These are phyloP conservation scores for Pythium phragmitis DNA, from an alignment of 352 stramenopile species.

Conservation along the genomic window DNA sequence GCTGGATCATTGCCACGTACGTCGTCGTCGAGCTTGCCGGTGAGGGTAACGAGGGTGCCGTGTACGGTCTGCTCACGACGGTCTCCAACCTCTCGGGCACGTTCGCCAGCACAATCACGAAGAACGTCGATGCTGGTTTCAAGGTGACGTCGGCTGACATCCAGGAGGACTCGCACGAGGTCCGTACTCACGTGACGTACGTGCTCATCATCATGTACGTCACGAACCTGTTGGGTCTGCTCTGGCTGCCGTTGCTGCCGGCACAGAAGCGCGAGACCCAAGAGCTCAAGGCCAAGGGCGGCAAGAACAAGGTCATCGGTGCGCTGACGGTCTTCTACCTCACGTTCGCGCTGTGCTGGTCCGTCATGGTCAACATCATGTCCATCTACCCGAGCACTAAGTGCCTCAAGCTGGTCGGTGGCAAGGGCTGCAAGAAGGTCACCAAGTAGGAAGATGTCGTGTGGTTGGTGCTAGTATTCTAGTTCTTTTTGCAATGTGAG, in stretches of 20 bases:
- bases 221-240: conserved; percentile 21
- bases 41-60: conserved; percentile 28
- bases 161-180: conserved; percentile 21
- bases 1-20: conserved; percentile 19
- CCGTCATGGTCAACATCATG: conserved; percentile 31
- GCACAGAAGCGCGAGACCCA: conserved; percentile 24
- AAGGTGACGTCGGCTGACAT: conserved; percentile 25
- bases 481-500: too few relatives aligned
- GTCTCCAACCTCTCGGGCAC: conserved; percentile 20
- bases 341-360: conserved; percentile 21
- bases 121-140: conserved; percentile 26
- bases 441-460: too few relatives aligned
- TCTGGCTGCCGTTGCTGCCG: conserved; percentile 26
- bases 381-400: conserved; percentile 30
- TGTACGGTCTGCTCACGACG: conserved; percentile 23
- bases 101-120: conserved; percentile 24
- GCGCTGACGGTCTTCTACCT: conserved; percentile 27
- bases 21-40: conserved; percentile 30
- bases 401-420: conserved; percentile 29
- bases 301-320: conserved; percentile 24
- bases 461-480: too few relatives aligned
- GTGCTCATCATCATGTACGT: conserved; percentile 22
- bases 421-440: conserved; percentile 23
- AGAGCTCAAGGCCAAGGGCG: conserved; percentile 22
- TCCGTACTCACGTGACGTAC: conserved; percentile 24